A percentile compares a stretch with the other conserved stretches of the same genome.
These are phyloP conservation scores for Pyrenochaeta sp. DNA, from an alignment of 2,329 filamentous ascomycete genomes.

Conservation along the genomic window DNA sequence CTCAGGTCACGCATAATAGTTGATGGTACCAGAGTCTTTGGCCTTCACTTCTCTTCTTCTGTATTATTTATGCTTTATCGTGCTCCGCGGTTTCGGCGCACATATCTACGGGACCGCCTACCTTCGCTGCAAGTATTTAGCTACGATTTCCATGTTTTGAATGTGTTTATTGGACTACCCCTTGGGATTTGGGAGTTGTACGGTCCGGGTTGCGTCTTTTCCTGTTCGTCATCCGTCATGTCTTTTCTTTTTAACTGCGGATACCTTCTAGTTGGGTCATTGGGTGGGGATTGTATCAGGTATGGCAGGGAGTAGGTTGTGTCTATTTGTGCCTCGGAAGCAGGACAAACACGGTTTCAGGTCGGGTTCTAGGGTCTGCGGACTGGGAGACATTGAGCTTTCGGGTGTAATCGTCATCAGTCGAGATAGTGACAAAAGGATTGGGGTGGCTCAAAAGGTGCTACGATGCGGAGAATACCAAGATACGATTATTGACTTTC, in stretches of 20 bases:
- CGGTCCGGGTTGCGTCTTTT: constrained; percentile 24
- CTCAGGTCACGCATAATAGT: constrained; percentile 29
- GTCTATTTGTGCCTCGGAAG: constrained; percentile 5
- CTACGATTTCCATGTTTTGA: constrained; percentile 37
- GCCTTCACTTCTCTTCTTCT: constrained; percentile 37
- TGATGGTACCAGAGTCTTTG: constrained; percentile 7
- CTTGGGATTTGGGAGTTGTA: constrained; percentile 25
- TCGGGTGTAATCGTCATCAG: constrained; percentile 12
- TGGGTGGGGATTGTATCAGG: constrained; percentile 31
- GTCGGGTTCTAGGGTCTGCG: constrained; percentile 3
- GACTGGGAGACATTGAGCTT: constrained; percentile 1
- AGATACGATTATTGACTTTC: constrained; percentile 17
- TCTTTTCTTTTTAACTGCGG: constrained; percentile 27
- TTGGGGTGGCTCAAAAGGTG: constrained; percentile 12
- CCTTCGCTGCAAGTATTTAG: constrained; percentile 37
- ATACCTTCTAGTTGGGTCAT: constrained; percentile 42
- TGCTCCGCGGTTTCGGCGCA: constrained; percentile 16
- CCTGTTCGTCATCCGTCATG: constrained; percentile 13
- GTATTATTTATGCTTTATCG: constrained; percentile 45
- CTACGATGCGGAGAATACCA: constrained; percentile 22
- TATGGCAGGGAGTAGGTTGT: constrained; percentile 9
- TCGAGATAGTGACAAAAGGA: constrained; percentile 1
- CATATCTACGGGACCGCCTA: constrained; percentile 25
- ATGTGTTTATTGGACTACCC: constrained; percentile 25
- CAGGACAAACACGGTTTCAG: constrained; percentile 9